Evolutionary conservation across 2,329 filamentous ascomycete genomes (phyloP).

Genomic region (Anthostomella pinea): DNA sequence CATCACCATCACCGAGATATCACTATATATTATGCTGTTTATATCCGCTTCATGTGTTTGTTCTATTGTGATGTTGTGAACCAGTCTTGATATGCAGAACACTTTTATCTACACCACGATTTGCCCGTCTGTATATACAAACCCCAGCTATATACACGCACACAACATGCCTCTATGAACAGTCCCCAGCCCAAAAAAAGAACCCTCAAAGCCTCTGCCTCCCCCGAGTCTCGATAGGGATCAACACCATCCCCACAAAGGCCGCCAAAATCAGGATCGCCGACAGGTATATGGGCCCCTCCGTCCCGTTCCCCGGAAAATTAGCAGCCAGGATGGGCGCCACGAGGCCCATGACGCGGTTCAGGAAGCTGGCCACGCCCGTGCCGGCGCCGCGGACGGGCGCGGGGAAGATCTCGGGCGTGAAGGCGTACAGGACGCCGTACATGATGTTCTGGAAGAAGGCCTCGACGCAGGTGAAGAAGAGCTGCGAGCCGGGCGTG

Average conservation of each 20-base stretch:
- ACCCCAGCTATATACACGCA: conserved; percentile 1
- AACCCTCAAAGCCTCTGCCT: conserved; percentile 49
- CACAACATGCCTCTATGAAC: background rate
- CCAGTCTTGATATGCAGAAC: background rate
- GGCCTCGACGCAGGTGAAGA: conserved; percentile 65
- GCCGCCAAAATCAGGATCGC: conserved; percentile 55
- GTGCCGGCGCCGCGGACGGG: conserved; percentile 69
- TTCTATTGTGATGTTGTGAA: too few species aligned
- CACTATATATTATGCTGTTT: background rate
- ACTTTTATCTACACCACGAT: too few species aligned
- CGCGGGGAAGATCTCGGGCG: conserved; percentile 73
- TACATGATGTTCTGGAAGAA: conserved; percentile 78
- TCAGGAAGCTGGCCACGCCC: conserved; percentile 69
- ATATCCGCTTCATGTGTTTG: too few species aligned
- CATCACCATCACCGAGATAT: background rate
- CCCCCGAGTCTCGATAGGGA: conserved; percentile 63
- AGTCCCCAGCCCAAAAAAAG: background rate
- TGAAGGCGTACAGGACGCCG: conserved; percentile 73
- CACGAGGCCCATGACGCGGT: conserved; percentile 63
- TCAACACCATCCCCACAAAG: conserved; percentile 57
- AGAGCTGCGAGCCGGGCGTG: conserved; percentile 56
- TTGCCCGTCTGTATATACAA: conserved; percentile 8
- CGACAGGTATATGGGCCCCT: conserved; percentile 56
- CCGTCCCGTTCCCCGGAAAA: conserved; percentile 55
- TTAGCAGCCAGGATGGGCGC: conserved; percentile 67